Base-by-base conservation (phyloP, 2,329 filamentous ascomycete genomes). In the Orbilia quercus region DNA sequence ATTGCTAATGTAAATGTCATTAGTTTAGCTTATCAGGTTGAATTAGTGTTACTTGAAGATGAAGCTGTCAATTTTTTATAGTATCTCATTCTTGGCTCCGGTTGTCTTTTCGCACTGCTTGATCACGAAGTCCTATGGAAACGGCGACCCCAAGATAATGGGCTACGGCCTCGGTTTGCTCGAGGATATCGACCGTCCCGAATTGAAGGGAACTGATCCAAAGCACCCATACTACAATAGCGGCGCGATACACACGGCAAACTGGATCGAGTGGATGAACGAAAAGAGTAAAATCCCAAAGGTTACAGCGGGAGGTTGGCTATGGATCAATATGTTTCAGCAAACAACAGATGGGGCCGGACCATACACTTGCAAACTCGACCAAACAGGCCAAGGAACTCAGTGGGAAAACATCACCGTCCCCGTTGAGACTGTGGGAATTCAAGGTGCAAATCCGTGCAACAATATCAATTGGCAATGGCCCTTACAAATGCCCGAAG, bases 191-290 rank as follows among this genome's bases (percentile, higher is more conserved):
- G 60, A 65, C 23, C 23, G 31, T 9, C 48, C 50, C 5, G 48
- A 55, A 4, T 28, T 65, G 28, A 25, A 18, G 16, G 60, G 60
- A 9, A 55, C 48, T 18, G 31, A 55, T 40, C 25, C 60, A 1
- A 6, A 0, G 3, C 5, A 28, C 28, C 50, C 50, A 20, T 18
- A 18, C 1, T 65, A 28, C 28, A 55, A 65, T 11, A 47, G 23
- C 28, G 60, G 25, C 11, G 14, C n/a, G 2, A 36, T 65, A 1
- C 36, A 65, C 20, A 55, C 50, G 2, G 14, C 34, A 0, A 40
- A 25, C 2, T 65, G 50, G 60, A 36, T 65, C 40, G 60, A 65
- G 23, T 65, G 50, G 60, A 47, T 65, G 60, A 40, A 9, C 16
- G 50, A 65, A 20, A 18, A 48, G 2, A 34, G 20, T 1, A 47